These are phyloP conservation scores for Hypoxylon cercidicola DNA, from an alignment of 495 filamentous ascomycete genomes.

Conservation along the genomic window DNA sequence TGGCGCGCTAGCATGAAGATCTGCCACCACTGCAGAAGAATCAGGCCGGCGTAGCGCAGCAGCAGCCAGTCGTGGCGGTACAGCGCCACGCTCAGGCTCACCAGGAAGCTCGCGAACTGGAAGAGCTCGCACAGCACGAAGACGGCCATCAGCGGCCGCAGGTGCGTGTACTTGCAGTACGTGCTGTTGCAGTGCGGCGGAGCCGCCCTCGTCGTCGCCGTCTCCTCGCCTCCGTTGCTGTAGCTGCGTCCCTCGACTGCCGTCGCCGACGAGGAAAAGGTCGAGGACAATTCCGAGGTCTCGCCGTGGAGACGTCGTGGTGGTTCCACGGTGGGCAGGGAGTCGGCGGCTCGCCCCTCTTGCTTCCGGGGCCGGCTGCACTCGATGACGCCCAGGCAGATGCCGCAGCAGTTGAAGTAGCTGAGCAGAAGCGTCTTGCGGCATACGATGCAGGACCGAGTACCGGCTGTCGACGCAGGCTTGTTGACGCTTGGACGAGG, in stretches of 20 bases:
- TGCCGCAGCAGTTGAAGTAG: slow-evolving; percentile 43
- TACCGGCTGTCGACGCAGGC: neutral
- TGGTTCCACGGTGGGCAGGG: slow-evolving; percentile 5
- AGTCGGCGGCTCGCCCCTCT: neutral
- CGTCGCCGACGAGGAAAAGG: slow-evolving; percentile 8
- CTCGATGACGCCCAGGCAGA: slow-evolving; percentile 29
- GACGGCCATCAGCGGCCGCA: slow-evolving; percentile 24
- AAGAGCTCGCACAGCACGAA: slow-evolving; percentile 30
- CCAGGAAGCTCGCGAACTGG: slow-evolving; percentile 11
- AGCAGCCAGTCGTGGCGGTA: slow-evolving; percentile 30
- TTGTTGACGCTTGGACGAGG: neutral
- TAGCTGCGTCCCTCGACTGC: neutral
- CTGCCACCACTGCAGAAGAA: slow-evolving; percentile 40
- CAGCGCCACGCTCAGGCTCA: slow-evolving; percentile 22
- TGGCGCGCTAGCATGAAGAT: slow-evolving; percentile 35
- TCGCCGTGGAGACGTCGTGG: neutral
- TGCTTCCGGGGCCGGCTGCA: neutral
- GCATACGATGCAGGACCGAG: slow-evolving; percentile 51
- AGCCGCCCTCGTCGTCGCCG: neutral
- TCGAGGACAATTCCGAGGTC: neutral
- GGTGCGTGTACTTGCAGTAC: slow-evolving; percentile 32
- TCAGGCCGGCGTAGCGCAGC: slow-evolving; percentile 29
- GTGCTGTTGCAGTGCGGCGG: slow-evolving; percentile 26
- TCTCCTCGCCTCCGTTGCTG: neutral
- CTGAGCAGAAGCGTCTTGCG: slow-evolving; percentile 37